A percentile compares a stretch with the other conserved stretches of the same genome.
These are phyloP conservation scores for Clitoria ternatea DNA, from an alignment of 306 rosid species.

Conservation along the genomic window DNA sequence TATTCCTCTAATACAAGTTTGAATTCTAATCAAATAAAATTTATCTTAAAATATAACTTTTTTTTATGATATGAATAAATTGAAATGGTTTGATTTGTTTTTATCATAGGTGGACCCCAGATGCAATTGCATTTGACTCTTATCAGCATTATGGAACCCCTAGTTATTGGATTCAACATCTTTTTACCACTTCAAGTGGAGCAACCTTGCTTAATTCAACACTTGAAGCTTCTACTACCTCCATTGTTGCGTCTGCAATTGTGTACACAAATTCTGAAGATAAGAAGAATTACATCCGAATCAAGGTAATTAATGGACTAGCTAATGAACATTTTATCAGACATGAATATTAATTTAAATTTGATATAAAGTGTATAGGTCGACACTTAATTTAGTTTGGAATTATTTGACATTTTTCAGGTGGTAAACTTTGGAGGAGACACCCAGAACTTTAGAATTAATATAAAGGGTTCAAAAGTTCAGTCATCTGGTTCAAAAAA, in stretches of 20 bases:
- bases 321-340: background rate
- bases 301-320: slow-evolving; percentile 44
- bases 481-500: slow-evolving; percentile 30
- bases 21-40: no score
- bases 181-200: slow-evolving; percentile 59
- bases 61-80: background rate
- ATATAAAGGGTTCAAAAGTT: slow-evolving; percentile 16
- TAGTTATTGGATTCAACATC: slow-evolving; percentile 67
- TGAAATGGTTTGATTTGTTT: background rate
- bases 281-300: slow-evolving; percentile 39
- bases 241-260: slow-evolving; percentile 57
- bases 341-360: background rate
- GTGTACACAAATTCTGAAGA: slow-evolving; percentile 33
- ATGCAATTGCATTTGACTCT: slow-evolving; percentile 69
- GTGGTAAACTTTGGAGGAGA: slow-evolving; percentile 57
- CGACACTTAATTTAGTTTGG: background rate
- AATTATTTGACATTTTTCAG: slow-evolving; percentile 32
- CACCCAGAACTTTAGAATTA: slow-evolving; percentile 35
- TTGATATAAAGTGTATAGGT: background rate
- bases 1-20: no score
- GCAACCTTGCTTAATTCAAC: slow-evolving; percentile 52
- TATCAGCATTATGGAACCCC: slow-evolving; percentile 63
- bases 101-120: slow-evolving; percentile 60
- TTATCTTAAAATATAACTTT: no score
- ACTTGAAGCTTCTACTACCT: slow-evolving; percentile 28